Conservation (phyloP, 1,284 basidiomycete genomes). For the Leccinum fallax region DNA sequence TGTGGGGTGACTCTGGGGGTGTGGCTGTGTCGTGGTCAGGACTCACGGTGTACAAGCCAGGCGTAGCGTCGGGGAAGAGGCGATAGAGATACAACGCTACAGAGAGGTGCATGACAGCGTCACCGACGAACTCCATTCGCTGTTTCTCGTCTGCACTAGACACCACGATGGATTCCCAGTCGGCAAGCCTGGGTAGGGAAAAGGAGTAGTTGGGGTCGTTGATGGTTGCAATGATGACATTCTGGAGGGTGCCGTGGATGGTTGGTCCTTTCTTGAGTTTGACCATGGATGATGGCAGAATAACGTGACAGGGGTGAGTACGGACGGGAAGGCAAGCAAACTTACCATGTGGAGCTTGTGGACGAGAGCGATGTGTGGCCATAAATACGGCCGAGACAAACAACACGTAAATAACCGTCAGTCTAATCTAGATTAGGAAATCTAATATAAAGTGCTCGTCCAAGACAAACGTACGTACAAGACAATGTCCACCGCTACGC, state of each 20-base stretch:
- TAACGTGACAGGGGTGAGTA: background rate
- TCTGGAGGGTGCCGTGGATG: conserved; percentile 26
- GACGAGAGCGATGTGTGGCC: too few relatives aligned
- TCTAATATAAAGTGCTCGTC: background rate
- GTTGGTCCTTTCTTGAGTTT: conserved; percentile 21
- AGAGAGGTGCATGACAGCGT: conserved; percentile 35
- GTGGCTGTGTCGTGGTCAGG: background rate
- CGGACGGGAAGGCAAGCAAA: background rate
- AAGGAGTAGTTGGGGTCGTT: conserved; percentile 33
- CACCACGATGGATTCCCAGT: conserved; percentile 35
- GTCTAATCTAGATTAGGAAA: background rate
- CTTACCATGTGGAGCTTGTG: conserved; percentile 3
- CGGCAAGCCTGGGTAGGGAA: conserved; percentile 30
- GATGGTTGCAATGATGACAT: conserved; percentile 27
- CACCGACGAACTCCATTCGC: conserved; percentile 34
- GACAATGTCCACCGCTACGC: conserved; percentile 49
- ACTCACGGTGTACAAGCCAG: conserved; percentile 34
- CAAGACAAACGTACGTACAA: background rate
- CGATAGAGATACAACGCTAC: conserved; percentile 34
- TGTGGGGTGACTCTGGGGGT: background rate
- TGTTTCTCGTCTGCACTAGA: conserved; percentile 34
- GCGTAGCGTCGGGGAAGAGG: conserved; percentile 31
- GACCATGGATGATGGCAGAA: conserved; percentile 16
- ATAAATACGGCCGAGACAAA: conserved; percentile 5
- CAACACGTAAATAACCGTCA: conserved; percentile 12